Conservation (phyloP, 1,284 basidiomycete genomes). For the Austroboletus rostrupii region DNA sequence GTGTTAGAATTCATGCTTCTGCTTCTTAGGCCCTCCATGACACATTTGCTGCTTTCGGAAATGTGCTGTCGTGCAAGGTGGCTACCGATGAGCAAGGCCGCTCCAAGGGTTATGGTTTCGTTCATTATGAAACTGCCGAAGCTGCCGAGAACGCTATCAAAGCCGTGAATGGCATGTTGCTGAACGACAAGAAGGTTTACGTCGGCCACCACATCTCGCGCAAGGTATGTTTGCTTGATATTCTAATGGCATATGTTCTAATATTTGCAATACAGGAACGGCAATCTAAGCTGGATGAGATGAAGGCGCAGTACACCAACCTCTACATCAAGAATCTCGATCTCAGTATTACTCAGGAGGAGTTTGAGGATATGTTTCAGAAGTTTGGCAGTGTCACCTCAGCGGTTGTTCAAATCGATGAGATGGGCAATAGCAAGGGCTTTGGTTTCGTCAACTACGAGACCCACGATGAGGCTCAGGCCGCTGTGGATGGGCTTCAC, state of each 20-base stretch:
- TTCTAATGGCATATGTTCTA: neutral
- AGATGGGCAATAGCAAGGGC: slow-evolving; percentile 89
- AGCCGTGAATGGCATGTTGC: slow-evolving; percentile 97
- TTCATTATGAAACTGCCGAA: slow-evolving; percentile 98
- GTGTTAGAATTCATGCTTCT: slow-evolving; percentile 4
- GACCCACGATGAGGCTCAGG: slow-evolving; percentile 86
- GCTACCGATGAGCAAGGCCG: slow-evolving; percentile 91
- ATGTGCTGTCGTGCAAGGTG: slow-evolving; percentile 99
- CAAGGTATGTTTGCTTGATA: slow-evolving; percentile 58
- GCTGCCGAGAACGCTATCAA: slow-evolving; percentile 96
- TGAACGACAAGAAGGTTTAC: slow-evolving; percentile 99
- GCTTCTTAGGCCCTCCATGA: slow-evolving; percentile 86
- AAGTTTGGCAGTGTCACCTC: slow-evolving; percentile 88
- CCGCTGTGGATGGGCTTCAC: slow-evolving; percentile 88
- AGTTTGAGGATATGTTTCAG: slow-evolving; percentile 83
- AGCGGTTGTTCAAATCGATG: slow-evolving; percentile 77
- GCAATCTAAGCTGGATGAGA: slow-evolving; percentile 97
- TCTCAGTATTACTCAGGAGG: slow-evolving; percentile 78
- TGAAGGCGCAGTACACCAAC: slow-evolving; percentile 96
- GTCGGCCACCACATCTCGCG: slow-evolving; percentile 97
- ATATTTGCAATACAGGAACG: slow-evolving; percentile 59
- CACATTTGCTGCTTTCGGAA: slow-evolving; percentile 98
- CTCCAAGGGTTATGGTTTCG: slow-evolving; percentile 96
- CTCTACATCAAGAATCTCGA: slow-evolving; percentile 98
- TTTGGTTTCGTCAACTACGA: slow-evolving; percentile 99